Evolutionary conservation across 129 eudicot genomes (phyloP), one percentile per base, ranked within the genome.

Genomic region (Dittrichia graveolens): DNA sequence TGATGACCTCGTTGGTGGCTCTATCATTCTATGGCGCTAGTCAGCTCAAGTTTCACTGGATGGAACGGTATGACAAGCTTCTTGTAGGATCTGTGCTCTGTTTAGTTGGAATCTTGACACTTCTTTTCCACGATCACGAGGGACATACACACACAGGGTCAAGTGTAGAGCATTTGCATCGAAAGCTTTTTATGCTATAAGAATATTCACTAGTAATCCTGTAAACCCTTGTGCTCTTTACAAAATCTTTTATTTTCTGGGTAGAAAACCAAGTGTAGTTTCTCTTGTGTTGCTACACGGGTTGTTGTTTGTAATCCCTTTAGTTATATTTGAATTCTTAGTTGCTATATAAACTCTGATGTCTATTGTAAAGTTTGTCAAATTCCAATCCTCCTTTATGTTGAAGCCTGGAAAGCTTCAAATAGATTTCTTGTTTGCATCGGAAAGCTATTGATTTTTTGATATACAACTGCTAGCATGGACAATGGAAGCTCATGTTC

Each of bases 1-100:
- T 94, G 80, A 94, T 94, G 98, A 94, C 98, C 3, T 94, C 97
- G 8, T 73, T 94, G 83, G 98, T 94, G 86, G 98, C 98, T 42
- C 89, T 94, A 58, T 90, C 97, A 12, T 94, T 86, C 80, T 94
- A 94, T 6, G 98, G 98, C 61, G 97, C 98, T 49, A 94, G 98
- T 67, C 93, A 94, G 68, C 70, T 94, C 57, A 94, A 94, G 88
- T 94, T 94, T 74, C 98, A 90, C 69, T 94, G 98, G 97, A 84
- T 94, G 81, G 97, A 90, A 81, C 97, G 89, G 41, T 90, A 94
- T 16, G 98, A 94, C 80, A 94, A 94, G 93, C 97, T 94, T 79
- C 97, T 94, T 66, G 98, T 94, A 1, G 98, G 98, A 15, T 85
- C 98, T 0, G 98, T 94, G 11, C 87, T 90, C 19, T 90, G 98